A percentile compares a stretch with the other conserved stretches of the same genome.
phyloP scores from a whole-genome alignment of 805 yeast genomes.

The Yamadazyma akitaensis region DNA sequence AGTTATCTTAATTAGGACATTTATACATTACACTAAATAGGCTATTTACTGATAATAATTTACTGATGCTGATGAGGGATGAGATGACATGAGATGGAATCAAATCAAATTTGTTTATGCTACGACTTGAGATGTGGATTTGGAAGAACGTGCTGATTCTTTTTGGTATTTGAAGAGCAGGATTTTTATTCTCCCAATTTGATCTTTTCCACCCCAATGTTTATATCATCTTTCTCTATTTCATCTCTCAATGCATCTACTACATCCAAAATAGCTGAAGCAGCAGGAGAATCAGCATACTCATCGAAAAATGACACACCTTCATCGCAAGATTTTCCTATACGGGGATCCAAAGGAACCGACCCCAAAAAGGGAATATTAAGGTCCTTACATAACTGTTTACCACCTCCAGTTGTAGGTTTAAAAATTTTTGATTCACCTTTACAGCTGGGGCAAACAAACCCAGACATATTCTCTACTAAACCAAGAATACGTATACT shows the following conservation, averaged over 20 bases:
- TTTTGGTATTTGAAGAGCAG: too few species aligned
- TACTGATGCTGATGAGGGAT: too few species aligned
- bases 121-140: too few species aligned
- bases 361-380: slow-evolving; percentile 79
- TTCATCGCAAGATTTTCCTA: slow-evolving; percentile 81
- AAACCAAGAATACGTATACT: slow-evolving; percentile 80
- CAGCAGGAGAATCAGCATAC: slow-evolving; percentile 91
- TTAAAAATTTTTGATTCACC: slow-evolving; percentile 87
- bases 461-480: slow-evolving; percentile 98
- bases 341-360: slow-evolving; percentile 94
- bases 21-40: too few species aligned
- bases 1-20: too few species aligned
- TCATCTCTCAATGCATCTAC: slow-evolving; percentile 68
- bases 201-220: not conserved
- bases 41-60: too few species aligned
- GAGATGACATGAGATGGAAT: too few species aligned
- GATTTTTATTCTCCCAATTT: not conserved
- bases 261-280: slow-evolving; percentile 78
- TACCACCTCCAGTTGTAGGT: slow-evolving; percentile 97
- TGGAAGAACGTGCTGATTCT: too few species aligned
- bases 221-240: slow-evolving; percentile 33
- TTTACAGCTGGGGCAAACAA: slow-evolving; percentile 92
- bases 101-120: too few species aligned
- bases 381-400: slow-evolving; percentile 74
- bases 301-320: slow-evolving; percentile 83